phyloP scores from a whole-genome alignment of 768 basidiomycete species.

The Leccinum boreale region DNA sequence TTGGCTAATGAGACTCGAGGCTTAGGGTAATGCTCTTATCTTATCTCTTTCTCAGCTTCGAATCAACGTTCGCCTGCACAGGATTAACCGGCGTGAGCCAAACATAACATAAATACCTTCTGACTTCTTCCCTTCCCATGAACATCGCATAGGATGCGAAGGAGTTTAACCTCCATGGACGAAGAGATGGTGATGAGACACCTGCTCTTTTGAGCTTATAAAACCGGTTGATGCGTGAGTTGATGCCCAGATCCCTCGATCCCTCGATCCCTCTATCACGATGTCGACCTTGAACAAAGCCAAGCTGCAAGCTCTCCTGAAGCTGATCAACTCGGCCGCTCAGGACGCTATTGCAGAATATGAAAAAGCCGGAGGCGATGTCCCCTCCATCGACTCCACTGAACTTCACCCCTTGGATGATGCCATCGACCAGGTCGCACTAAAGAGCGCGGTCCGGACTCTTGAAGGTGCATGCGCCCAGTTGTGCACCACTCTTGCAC shows the following conservation, averaged over 20 bases:
- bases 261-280: not conserved
- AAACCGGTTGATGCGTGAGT: not conserved
- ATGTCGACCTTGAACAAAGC: constrained; percentile 21
- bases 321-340: constrained; percentile 31
- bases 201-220: not conserved
- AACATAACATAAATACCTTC: not conserved
- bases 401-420: constrained; percentile 35
- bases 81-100: constrained; percentile 7
- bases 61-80: not conserved
- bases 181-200: not conserved
- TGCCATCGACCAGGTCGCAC: constrained; percentile 17
- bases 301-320: constrained; percentile 27
- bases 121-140: not conserved
- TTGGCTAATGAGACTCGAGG: not conserved
- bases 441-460: constrained; percentile 25
- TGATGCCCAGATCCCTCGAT: not conserved
- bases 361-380: constrained; percentile 20
- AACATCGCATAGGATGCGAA: not conserved
- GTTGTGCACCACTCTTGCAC: constrained; percentile 33
- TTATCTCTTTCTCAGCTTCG: constrained; percentile 11
- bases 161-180: not conserved
- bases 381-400: constrained; percentile 36
- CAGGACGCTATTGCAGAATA: constrained; percentile 34
- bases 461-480: constrained; percentile 38
- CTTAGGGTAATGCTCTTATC: not conserved